Base-by-base conservation (phyloP, 1,139 yeast species). In the Candida tropicalis region DNA sequence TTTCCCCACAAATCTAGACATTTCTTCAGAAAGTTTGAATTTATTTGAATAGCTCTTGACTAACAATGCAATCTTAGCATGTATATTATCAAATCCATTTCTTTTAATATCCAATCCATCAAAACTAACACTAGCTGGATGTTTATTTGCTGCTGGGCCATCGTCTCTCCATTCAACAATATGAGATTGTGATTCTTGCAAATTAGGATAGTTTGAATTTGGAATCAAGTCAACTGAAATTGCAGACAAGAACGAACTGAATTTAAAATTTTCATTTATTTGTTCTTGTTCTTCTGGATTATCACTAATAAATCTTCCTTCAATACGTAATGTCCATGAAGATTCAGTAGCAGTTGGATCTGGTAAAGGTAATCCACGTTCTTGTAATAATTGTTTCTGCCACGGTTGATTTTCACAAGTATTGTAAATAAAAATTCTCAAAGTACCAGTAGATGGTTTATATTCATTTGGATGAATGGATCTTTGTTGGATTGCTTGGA, bases 91-190 rank as follows among this genome's bases (percentile, higher is more conserved):
- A 11, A 75, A 64, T 2, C 99, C 98, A 20, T 77, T 72, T 57
- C 99, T 80, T 57, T 86, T 86, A 42, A 93, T 79, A 59, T 91
- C 97, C 49, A 93, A 67, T 2, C 96, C 98, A 62, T 95, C 98
- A 59, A 93, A 90, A n/a, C 45, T 39, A 46, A 66, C 75, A 37
- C 66, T 62, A 35, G 67, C 67, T 32, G 78, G 75, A 50, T 48
- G 45, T 20, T 49, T 48, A 15, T 44, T 46, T n/a, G 43, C 45
- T 13, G 48, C 45, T 34, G 36, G 34, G 6, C 51, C 41, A 34
- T 60, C 66, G 47, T 67, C 68, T 50, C 75, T 60, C 78, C 78
- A 73, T 52, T 73, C 79, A 28, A 73, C 62, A 31, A 71, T 60
- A 48, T 69, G 69, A 10, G 66, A 53, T 34, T 59, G 66, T 11